phyloP scores from a whole-genome alignment of 768 basidiomycete species.

The Xerocomellus dryophilus region DNA sequence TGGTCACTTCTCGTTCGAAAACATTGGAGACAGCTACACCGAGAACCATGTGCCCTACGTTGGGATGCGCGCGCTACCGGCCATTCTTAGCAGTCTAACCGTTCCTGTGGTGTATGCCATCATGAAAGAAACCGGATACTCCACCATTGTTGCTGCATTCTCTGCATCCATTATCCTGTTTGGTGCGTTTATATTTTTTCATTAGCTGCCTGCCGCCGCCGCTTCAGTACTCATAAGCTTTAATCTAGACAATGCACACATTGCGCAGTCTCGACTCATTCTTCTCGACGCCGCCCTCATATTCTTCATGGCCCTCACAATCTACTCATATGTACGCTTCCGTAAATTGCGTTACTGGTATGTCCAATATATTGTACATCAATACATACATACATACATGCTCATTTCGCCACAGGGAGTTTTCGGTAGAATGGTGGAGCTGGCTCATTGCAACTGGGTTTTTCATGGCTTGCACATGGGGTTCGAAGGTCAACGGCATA shows the following conservation, averaged over 20 bases:
- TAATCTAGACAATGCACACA: conserved; percentile 84
- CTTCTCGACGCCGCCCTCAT: conserved; percentile 91
- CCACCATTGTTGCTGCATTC: conserved; percentile 85
- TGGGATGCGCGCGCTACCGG: conserved; percentile 90
- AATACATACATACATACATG: background rate
- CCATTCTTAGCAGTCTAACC: conserved; percentile 86
- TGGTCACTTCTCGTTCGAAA: conserved; percentile 90
- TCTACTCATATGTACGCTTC: conserved; percentile 92
- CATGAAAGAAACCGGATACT: conserved; percentile 98
- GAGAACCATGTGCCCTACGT: conserved; percentile 87
- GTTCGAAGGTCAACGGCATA: conserved; percentile 96
- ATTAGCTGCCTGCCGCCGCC: background rate
- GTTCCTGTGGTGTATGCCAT: conserved; percentile 90
- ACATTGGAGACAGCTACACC: conserved; percentile 92
- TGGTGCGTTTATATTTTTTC: conserved; percentile 50
- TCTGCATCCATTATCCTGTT: conserved; percentile 84
- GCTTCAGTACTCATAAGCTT: conserved; percentile 6
- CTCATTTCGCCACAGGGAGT: conserved; percentile 56
- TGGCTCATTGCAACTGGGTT: conserved; percentile 90
- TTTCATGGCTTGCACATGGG: conserved; percentile 95
- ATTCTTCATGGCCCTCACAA: conserved; percentile 92
- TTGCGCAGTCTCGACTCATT: conserved; percentile 95
- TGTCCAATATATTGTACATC: conserved; percentile 21
- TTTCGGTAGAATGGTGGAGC: conserved; percentile 87
- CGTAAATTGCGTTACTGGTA: conserved; percentile 89